Base-by-base conservation (phyloP, 2,329 filamentous ascomycete species). In the Colletotrichum nymphaeae region DNA sequence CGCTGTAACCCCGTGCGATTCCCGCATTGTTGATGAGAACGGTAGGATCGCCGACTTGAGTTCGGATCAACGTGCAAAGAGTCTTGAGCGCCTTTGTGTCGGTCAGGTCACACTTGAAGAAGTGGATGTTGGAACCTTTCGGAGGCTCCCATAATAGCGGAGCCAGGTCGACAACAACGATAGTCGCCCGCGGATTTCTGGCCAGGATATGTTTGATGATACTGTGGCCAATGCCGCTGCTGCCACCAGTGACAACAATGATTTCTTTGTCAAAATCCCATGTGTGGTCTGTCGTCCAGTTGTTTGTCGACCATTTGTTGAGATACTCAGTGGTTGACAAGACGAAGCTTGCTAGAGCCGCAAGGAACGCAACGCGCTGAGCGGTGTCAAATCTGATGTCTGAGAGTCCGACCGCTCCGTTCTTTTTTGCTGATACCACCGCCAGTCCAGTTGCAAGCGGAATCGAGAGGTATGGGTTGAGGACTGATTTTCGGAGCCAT, bases 211-310 rank as follows among this genome's bases (percentile, higher is more conserved):
- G 79, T 62, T 79, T 76, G 14, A 79, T 82, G 59, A 86, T 80
- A 67, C 78, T 77, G 30, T 77, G 76, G 1, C 85, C 85, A 59
- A 87, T 85, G 3, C 85, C 85, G 63, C 83, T 81, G 52, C 81
- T 84, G 2, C 83, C 85, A 4, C 85, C 85, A 1, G 85, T 86
- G 1, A 87, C 82, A 5, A 86, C 80, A 0, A 85, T 84, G 2
- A 87, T 77, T 67, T 87, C 85, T 4, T 78, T 78, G 5, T 78
- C 75, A 83, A 84, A 86, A 60, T 83, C 75, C 82, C 82, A 81
- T 16, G 42, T 73, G 4, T 64, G 37, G 32, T 73, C 70, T 0
- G 70, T 66, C 46, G 76, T 72, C 78, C 78, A 78, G 62, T 80
- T 79, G 71, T 80, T 80, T 30, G 76, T 69, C 4, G 74, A 63